Evolutionary conservation across 2,329 filamentous ascomycete species (phyloP).

Genomic region (Chaetomium sp.): DNA sequence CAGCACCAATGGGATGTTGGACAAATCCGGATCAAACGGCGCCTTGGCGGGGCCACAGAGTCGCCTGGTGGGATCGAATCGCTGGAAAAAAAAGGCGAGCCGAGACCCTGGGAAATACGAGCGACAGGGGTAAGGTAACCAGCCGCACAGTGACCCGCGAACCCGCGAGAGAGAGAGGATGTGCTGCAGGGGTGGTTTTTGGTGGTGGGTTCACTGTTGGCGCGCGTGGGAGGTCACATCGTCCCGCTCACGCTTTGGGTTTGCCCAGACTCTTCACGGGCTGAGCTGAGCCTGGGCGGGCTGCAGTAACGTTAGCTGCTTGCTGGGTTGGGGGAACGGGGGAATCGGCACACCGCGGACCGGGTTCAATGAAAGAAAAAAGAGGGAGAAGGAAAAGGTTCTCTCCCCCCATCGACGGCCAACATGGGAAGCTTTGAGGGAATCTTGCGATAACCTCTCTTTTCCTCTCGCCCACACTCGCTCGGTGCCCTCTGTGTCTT

Average conservation of each 20-base stretch:
- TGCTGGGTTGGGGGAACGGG: too few species aligned
- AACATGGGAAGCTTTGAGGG: not conserved
- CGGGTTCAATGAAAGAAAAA: too few species aligned
- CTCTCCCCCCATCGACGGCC: not conserved
- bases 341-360: too few species aligned
- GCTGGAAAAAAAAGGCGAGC: not conserved
- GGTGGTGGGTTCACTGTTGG: too few species aligned
- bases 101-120: constrained; percentile 11
- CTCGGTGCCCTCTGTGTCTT: not conserved
- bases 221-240: constrained; percentile 5
- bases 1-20: too few species aligned
- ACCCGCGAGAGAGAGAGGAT: not conserved
- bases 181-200: not conserved
- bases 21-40: too few species aligned
- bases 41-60: too few species aligned
- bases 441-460: not conserved
- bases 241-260: not conserved
- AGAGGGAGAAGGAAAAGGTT: too few species aligned
- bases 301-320: too few species aligned
- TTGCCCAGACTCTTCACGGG: not conserved
- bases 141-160: too few species aligned
- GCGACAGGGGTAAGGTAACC: constrained; percentile 1
- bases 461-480: not conserved
- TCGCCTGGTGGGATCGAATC: too few species aligned
- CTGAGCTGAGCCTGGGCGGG: not conserved